Base-by-base conservation (phyloP, 2,329 filamentous ascomycete genomes). In the Fusarium sp. region DNA sequence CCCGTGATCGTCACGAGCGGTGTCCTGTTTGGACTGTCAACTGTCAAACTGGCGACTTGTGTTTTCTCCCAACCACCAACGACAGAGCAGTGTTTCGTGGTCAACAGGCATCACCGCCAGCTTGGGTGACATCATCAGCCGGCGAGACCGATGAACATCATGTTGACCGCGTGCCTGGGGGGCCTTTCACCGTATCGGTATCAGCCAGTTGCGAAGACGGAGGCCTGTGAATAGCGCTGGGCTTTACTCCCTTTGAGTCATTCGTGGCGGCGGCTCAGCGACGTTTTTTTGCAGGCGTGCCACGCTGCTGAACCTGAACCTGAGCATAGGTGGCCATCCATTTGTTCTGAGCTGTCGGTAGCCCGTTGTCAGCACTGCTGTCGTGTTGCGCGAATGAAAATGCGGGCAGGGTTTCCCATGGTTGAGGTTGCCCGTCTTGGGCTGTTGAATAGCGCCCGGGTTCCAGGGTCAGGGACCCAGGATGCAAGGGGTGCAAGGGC, bases 191-290 rank as follows among this genome's bases (percentile, higher is more conserved):
- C 35, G 35, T n/a, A 37, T 35, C 48, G 51, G 47, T 50, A 56
- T 51, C 56, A 59, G 49, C 66, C 56, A 67, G 66, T 63, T 63
- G 66, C 56, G 50, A 62, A 43, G 43, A 46, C 43, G 49, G 66
- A 70, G 52, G 66, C 63, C 56, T 52, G 33, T 17, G 66, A 46
- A 46, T 33, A 55, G 33, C 37, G 19, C 35, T 30, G 28, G 40
- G 30, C 28, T 32, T 20, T 40, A 35, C 28, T 26, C 51, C 11
- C 5, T 30, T 70, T 56, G 62, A 70, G 62, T 62, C 56, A 68
- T 67, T 56, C 43, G 56, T 69, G 65, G 66, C 56, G 65, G 66
- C 66, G 66, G 66, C 65, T 68, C 66, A 69, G 66, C 40, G 53
- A 26, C 26, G 7, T 26, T 33, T 20, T 45, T 57, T 50, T 51